These are phyloP conservation scores for Pseudocercospora fijiensis DNA, from an alignment of 2,329 filamentous ascomycete species.

Conservation along the genomic window DNA sequence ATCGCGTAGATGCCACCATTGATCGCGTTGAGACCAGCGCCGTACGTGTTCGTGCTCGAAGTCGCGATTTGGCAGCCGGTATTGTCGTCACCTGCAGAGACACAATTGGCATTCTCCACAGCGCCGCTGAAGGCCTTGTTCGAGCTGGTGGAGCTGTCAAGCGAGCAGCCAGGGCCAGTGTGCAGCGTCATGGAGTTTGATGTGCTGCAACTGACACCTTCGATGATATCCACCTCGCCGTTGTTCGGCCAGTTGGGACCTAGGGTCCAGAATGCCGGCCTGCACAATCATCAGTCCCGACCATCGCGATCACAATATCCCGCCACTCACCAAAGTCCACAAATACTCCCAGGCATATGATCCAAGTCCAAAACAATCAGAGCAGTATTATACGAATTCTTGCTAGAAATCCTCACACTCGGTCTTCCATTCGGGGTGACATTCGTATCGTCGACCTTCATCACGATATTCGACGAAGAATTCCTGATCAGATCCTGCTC, in stretches of 20 bases:
- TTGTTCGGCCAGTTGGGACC: conserved; percentile 54
- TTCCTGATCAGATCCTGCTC: conserved; percentile 29
- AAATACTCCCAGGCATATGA: conserved; percentile 70
- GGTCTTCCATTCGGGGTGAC: conserved; percentile 59
- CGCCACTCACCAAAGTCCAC: conserved; percentile 60
- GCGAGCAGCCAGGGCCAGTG: conserved; percentile 37
- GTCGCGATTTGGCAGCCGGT: conserved; percentile 46
- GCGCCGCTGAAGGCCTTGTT: conserved; percentile 71
- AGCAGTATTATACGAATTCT: conserved; percentile 61
- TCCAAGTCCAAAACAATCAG: conserved; percentile 70
- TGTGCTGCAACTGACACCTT: conserved; percentile 41
- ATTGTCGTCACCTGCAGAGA: conserved; percentile 44
- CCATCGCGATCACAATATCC: neutral
- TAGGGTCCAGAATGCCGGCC: conserved; percentile 63
- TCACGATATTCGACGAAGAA: conserved; percentile 29
- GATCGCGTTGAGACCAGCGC: conserved; percentile 38
- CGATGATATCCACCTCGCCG: conserved; percentile 45
- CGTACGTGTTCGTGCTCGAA: conserved; percentile 46
- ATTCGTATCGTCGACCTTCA: conserved; percentile 40
- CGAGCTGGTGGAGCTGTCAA: conserved; percentile 25
- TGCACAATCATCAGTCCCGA: conserved; percentile 6
- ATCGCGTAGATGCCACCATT: conserved; percentile 51
- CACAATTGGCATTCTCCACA: conserved; percentile 42
- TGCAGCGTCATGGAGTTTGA: conserved; percentile 41
- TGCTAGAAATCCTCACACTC: conserved; percentile 70